phyloP scores from a whole-genome alignment of 371 early-diverging fungal genomes.

The Lichtheimia ornata region DNA sequence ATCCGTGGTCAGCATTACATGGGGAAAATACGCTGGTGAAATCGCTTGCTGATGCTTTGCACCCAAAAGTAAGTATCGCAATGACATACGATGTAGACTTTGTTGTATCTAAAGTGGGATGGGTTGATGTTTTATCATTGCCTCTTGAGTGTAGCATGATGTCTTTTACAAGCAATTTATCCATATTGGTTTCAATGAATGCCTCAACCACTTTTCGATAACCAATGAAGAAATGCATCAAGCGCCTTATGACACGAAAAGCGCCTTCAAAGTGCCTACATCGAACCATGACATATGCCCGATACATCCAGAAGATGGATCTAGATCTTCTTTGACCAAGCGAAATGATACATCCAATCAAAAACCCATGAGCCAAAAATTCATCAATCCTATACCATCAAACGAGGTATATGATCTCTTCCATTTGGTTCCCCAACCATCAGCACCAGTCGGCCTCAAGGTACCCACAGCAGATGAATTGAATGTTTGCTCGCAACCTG shows the following conservation, averaged over 20 bases:
- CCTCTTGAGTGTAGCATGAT: conserved; percentile 13
- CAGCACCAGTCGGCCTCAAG: not conserved
- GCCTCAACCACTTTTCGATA: conserved; percentile 22
- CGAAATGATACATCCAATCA: too few species aligned
- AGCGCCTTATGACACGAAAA: too few species aligned
- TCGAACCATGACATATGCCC: too few species aligned
- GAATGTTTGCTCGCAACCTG: not conserved
- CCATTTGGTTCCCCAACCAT: not conserved
- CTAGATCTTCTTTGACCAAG: too few species aligned
- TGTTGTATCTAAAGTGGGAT: too few species aligned
- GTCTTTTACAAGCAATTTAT: conserved; percentile 23
- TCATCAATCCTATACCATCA: too few species aligned
- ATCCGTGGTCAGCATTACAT: conserved; percentile 62
- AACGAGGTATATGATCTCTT: not conserved
- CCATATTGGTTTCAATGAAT: conserved; percentile 33
- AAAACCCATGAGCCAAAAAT: too few species aligned
- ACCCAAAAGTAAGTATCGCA: conserved; percentile 16
- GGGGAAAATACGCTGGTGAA: conserved; percentile 24
- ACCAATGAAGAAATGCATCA: not conserved
- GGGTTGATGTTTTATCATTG: too few species aligned
- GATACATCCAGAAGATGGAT: too few species aligned
- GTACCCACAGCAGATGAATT: not conserved
- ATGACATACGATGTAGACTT: too few species aligned
- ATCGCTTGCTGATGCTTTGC: conserved; percentile 32
- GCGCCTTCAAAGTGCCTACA: too few species aligned